Percentiles rank a stretch among this genome's conserved stretches.
Conservation (phyloP, 345 rosid species). For the Sisymbrium irio region DNA sequence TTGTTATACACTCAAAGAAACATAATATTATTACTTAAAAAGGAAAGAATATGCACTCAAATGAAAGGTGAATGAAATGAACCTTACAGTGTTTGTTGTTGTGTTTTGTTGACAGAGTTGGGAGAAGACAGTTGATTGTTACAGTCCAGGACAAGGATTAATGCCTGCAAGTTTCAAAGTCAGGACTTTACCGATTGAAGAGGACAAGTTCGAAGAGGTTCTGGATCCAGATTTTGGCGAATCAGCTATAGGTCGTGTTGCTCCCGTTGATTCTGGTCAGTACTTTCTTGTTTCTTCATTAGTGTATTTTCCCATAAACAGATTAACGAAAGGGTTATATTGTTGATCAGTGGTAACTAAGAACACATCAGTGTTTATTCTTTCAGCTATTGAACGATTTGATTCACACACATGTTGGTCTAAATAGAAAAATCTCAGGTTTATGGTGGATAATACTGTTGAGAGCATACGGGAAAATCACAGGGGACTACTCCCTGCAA, state of each 20-base stretch:
- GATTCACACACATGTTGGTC: constrained; percentile 20
- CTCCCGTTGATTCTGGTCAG: constrained; percentile 90
- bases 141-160: constrained; percentile 89
- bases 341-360: neutral
- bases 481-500: constrained; percentile 83
- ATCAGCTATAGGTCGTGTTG: constrained; percentile 94
- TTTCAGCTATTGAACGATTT: constrained; percentile 1
- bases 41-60: neutral
- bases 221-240: constrained; percentile 94
- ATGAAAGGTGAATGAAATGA: neutral
- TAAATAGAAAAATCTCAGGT: constrained; percentile 45
- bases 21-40: neutral
- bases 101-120: constrained; percentile 53
- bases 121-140: constrained; percentile 94
- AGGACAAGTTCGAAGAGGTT: constrained; percentile 71
- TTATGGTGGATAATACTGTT: constrained; percentile 94
- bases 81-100: neutral
- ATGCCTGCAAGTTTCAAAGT: constrained; percentile 98
- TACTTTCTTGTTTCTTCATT: constrained; percentile 5
- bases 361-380: neutral
- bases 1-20: neutral
- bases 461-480: constrained; percentile 86
- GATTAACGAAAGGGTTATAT: neutral
- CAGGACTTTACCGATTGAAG: constrained; percentile 66
- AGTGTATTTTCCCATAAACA: neutral